phyloP scores from a whole-genome alignment of 352 stramenopile genomes.

The Peronospora belbahrii region DNA sequence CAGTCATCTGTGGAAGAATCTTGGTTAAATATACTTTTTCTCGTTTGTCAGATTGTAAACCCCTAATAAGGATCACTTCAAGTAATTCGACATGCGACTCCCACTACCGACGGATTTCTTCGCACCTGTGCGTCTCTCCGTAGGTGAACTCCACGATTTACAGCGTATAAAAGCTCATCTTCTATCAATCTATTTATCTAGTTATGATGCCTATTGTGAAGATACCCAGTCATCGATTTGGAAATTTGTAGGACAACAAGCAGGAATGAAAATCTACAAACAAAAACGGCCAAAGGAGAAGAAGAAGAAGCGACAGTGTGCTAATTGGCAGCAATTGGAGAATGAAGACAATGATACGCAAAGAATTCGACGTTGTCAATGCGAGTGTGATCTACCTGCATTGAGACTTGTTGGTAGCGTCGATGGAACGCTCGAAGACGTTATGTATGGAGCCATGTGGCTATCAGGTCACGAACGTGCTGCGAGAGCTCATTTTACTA shows the following conservation, averaged over 20 bases:
- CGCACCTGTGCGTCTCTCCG: slow-evolving; percentile 37
- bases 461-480: slow-evolving; percentile 22
- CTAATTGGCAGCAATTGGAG: neutral
- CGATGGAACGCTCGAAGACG: slow-evolving; percentile 33
- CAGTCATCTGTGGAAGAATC: too few species aligned
- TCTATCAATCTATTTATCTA: slow-evolving; percentile 39
- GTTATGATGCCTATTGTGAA: slow-evolving; percentile 38
- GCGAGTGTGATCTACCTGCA: slow-evolving; percentile 20
- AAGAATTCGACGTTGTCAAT: neutral
- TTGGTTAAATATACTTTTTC: too few species aligned
- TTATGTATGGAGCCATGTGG: slow-evolving; percentile 44
- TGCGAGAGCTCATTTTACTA: slow-evolving; percentile 27
- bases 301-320: slow-evolving; percentile 4
- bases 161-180: slow-evolving; percentile 37
- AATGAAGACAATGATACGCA: neutral
- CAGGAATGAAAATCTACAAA: slow-evolving; percentile 43
- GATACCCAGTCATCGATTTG: slow-evolving; percentile 15
- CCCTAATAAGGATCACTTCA: slow-evolving; percentile 8
- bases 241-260: slow-evolving; percentile 41
- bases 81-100: slow-evolving; percentile 30
- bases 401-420: slow-evolving; percentile 34
- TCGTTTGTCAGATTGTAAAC: neutral
- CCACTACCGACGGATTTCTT: slow-evolving; percentile 44
- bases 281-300: slow-evolving; percentile 18
- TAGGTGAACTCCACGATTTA: slow-evolving; percentile 33